Evolutionary conservation across 352 stramenopile genomes (phyloP).

Genomic region (Chrysophaeum taylorii): DNA sequence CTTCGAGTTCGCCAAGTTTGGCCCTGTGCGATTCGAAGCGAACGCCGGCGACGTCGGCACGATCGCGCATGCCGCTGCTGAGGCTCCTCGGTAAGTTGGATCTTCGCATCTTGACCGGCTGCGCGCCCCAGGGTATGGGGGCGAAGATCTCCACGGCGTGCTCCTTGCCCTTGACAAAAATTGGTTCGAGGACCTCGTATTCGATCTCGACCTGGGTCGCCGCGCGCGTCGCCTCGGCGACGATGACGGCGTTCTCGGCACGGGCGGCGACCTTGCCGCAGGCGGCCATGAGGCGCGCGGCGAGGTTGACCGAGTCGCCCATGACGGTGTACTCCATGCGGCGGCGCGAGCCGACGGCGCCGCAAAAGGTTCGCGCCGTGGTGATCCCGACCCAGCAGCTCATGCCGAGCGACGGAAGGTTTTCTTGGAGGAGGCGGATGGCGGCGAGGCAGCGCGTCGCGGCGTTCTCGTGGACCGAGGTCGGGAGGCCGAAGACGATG

Average conservation of each 20-base stretch:
- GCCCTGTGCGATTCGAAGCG: too few species aligned
- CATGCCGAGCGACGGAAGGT: too few species aligned
- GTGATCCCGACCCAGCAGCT: conserved; percentile 33
- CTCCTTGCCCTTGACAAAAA: neutral
- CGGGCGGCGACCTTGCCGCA: neutral
- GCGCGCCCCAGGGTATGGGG: too few species aligned
- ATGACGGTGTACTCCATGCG: conserved; percentile 48
- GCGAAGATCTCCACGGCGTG: neutral
- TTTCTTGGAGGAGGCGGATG: conserved; percentile 14
- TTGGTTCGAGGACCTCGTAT: neutral
- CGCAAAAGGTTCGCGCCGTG: conserved; percentile 44
- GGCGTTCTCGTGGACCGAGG: conserved; percentile 23
- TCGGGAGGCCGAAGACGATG: conserved; percentile 48
- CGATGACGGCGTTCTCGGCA: neutral
- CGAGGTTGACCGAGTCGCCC: conserved; percentile 45
- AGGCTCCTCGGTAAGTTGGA: too few species aligned
- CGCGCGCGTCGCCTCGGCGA: neutral
- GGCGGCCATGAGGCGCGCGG: conserved; percentile 34
- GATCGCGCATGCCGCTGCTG: too few species aligned
- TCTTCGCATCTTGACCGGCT: too few species aligned
- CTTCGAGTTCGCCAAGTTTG: too few species aligned
- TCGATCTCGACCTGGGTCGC: neutral
- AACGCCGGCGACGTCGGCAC: too few species aligned
- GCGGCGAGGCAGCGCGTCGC: neutral
- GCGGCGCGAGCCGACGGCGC: conserved; percentile 37